A percentile compares a stretch with the other conserved stretches of the same genome.
Conservation (phyloP, 306 rosid species). For the Fragaria nilgerrensis region DNA sequence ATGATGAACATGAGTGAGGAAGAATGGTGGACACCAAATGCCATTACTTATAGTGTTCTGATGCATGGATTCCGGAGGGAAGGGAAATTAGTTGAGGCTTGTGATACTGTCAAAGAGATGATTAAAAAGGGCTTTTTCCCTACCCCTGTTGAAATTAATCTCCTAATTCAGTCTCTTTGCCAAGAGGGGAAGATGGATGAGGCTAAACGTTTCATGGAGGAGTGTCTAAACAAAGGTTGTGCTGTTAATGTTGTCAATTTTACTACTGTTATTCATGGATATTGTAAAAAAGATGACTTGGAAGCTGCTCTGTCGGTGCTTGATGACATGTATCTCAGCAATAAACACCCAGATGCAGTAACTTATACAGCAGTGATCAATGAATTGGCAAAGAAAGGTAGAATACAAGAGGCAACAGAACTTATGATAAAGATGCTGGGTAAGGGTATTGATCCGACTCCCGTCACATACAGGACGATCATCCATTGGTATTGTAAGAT, state of each 20-base stretch:
- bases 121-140: constrained; percentile 64
- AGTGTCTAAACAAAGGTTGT: constrained; percentile 70
- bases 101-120: constrained; percentile 69
- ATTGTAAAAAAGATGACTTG: constrained; percentile 67
- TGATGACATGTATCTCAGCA: constrained; percentile 83
- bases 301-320: constrained; percentile 73
- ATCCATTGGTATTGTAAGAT: constrained; percentile 69
- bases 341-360: constrained; percentile 77
- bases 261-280: constrained; percentile 80
- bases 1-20: constrained; percentile 73
- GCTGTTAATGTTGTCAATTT: constrained; percentile 79
- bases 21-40: constrained; percentile 87
- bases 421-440: constrained; percentile 61
- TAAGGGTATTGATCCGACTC: constrained; percentile 76
- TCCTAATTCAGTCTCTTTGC: constrained; percentile 66
- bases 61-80: constrained; percentile 83
- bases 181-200: constrained; percentile 52
- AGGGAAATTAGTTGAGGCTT: constrained; percentile 73
- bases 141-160: constrained; percentile 76
- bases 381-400: constrained; percentile 70
- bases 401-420: constrained; percentile 67
- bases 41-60: constrained; percentile 67
- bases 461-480: constrained; percentile 73
- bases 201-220: constrained; percentile 72
- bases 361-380: constrained; percentile 74